Conservation (phyloP, 73 alveolate genomes). For the Paramecium sexaurelia region DNA sequence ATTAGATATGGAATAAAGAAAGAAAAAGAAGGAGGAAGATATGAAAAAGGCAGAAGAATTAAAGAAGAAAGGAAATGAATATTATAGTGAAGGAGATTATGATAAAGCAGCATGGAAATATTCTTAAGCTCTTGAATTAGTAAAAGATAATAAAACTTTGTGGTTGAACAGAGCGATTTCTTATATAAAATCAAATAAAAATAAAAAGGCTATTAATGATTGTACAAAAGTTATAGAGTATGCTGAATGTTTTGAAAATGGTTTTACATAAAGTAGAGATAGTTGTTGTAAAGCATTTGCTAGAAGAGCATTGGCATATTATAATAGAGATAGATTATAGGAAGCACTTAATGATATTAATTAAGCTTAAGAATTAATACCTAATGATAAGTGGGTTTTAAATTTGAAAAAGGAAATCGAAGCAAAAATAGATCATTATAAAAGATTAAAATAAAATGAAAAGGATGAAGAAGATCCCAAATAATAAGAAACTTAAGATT, state of each 20-base stretch:
- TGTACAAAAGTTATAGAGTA: slow-evolving; percentile 94
- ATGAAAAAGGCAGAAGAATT: slow-evolving; percentile 88
- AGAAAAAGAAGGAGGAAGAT: slow-evolving; percentile 84
- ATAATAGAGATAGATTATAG: slow-evolving; percentile 83
- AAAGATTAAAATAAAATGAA: slow-evolving; percentile 52
- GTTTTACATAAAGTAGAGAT: slow-evolving; percentile 83
- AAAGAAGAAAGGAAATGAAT: slow-evolving; percentile 91
- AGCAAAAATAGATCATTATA: slow-evolving; percentile 72
- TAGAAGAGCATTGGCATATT: slow-evolving; percentile 93
- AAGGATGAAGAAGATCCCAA: slow-evolving; percentile 70
- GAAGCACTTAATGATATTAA: slow-evolving; percentile 88
- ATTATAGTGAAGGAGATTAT: slow-evolving; percentile 87
- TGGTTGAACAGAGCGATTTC: slow-evolving; percentile 98
- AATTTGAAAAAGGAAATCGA: slow-evolving; percentile 66
- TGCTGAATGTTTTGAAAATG: slow-evolving; percentile 96
- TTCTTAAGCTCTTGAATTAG: slow-evolving; percentile 89
- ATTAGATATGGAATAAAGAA: slow-evolving; percentile 93
- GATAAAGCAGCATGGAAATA: slow-evolving; percentile 92
- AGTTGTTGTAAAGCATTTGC: slow-evolving; percentile 93
- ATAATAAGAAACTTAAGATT: slow-evolving; percentile 14
- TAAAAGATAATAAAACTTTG: slow-evolving; percentile 88
- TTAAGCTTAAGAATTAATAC: slow-evolving; percentile 83
- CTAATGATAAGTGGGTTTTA: slow-evolving; percentile 76
- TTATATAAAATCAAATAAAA: slow-evolving; percentile 87
- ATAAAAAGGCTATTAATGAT: slow-evolving; percentile 92